Conservation (phyloP, 805 yeast genomes). For the Metschnikowia aberdeeniae region DNA sequence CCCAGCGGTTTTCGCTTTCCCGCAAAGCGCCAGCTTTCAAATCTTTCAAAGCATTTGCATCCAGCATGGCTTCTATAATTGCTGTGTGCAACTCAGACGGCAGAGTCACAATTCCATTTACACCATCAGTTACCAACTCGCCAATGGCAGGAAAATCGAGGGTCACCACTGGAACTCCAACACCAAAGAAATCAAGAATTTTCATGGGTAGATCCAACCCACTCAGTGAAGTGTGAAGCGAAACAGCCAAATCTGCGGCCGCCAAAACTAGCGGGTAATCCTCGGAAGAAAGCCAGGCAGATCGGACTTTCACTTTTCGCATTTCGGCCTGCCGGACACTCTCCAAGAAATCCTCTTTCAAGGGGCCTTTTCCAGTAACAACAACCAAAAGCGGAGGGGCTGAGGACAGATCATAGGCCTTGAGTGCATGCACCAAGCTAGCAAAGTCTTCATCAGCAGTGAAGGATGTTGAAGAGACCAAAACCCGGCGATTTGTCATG, state of each 20-base stretch:
- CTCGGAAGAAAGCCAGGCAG: constrained; percentile 72
- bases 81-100: constrained; percentile 23
- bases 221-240: constrained; percentile 86
- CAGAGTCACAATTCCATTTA: constrained; percentile 56
- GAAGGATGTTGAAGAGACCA: constrained; percentile 87
- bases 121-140: constrained; percentile 67
- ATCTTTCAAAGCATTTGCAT: constrained; percentile 28
- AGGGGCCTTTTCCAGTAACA: constrained; percentile 98
- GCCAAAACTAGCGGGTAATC: constrained; percentile 77
- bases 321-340: constrained; percentile 44
- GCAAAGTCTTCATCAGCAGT: constrained; percentile 92
- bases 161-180: constrained; percentile 88
- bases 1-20: constrained; percentile 76
- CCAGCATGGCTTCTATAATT: constrained; percentile 25
- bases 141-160: constrained; percentile 69
- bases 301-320: constrained; percentile 50
- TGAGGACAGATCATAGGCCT: constrained; percentile 44
- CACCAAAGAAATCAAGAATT: constrained; percentile 92
- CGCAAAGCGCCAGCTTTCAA: constrained; percentile 64
- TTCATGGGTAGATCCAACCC: constrained; percentile 98
- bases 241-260: constrained; percentile 81
- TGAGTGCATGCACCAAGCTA: constrained; percentile 64
- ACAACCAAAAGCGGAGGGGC: constrained; percentile 56
- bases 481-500: constrained; percentile 47
- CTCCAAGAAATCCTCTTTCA: constrained; percentile 49